A percentile compares a stretch with the other conserved stretches of the same genome.
Conservation (phyloP, 495 filamentous ascomycete species). For the Amniculicola lignicola region DNA sequence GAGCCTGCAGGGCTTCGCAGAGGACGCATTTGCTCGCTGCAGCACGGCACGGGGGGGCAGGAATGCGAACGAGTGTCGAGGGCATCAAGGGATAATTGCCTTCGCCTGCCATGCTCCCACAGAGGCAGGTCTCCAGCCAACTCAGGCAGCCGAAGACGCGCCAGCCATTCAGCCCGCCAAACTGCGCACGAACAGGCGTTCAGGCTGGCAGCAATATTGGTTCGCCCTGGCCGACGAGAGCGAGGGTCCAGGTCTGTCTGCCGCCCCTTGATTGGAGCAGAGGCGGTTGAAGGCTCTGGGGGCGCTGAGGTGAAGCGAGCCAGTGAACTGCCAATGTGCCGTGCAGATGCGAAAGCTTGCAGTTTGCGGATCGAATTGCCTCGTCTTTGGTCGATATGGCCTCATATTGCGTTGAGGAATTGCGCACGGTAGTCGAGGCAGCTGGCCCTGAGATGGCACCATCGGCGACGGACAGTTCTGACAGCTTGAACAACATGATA, state of each 20-base stretch:
- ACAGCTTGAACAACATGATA: not conserved
- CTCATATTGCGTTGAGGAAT: conserved; percentile 23
- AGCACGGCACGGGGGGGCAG: not conserved
- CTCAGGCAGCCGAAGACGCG: no score
- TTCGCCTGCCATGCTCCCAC: no score
- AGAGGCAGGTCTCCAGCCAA: no score
- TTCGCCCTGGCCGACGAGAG: conserved; percentile 4
- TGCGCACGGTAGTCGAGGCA: not conserved
- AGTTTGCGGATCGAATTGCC: conserved; percentile 4
- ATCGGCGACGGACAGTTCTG: not conserved
- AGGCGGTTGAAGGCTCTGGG: conserved; percentile 14
- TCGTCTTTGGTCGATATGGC: conserved; percentile 15
- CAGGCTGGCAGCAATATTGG: conserved; percentile 15
- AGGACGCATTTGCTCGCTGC: conserved; percentile 12
- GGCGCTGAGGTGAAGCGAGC: conserved; percentile 9
- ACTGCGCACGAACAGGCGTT: conserved; percentile 24
- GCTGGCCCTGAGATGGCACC: not conserved
- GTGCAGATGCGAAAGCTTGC: not conserved
- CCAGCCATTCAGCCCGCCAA: no score
- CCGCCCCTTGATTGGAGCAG: conserved; percentile 12
- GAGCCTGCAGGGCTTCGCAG: conserved; percentile 28
- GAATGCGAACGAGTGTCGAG: not conserved
- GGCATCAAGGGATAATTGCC: not conserved
- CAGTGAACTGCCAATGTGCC: conserved; percentile 6
- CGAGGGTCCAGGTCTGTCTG: conserved; percentile 12